Percentiles rank a stretch among this genome's conserved stretches.
These are phyloP conservation scores for Jackrogersella minutella DNA, from an alignment of 495 filamentous ascomycete species.

Conservation along the genomic window DNA sequence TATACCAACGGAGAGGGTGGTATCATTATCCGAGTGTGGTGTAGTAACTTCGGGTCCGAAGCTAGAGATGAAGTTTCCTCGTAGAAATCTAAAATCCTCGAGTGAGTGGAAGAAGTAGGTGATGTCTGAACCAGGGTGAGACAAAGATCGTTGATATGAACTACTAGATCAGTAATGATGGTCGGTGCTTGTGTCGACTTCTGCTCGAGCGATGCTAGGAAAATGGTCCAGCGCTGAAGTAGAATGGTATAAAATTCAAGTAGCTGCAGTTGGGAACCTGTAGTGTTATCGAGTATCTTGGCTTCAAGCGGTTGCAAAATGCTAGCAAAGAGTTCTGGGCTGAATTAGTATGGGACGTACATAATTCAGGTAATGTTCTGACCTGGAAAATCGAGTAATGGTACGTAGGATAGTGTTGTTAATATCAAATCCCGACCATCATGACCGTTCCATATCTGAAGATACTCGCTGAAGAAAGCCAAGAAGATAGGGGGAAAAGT, in stretches of 20 bases:
- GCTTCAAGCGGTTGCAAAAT: constrained; percentile 67
- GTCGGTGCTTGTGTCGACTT: constrained; percentile 35
- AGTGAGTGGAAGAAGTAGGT: constrained; percentile 48
- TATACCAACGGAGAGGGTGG: constrained; percentile 76
- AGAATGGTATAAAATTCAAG: constrained; percentile 76
- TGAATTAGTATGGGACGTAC: constrained; percentile 19
- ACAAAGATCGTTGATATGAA: constrained; percentile 68
- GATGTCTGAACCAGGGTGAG: constrained; percentile 66
- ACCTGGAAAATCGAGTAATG: constrained; percentile 67
- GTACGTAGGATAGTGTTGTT: constrained; percentile 69
- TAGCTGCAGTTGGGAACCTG: constrained; percentile 61
- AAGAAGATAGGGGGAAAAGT: constrained; percentile 65
- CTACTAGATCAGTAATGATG: constrained; percentile 57
- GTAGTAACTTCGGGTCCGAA: constrained; percentile 59
- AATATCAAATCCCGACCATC: constrained; percentile 67
- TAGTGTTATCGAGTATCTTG: constrained; percentile 60
- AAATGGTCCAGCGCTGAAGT: constrained; percentile 71
- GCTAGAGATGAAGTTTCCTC: constrained; percentile 64
- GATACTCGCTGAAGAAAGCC: constrained; percentile 68
- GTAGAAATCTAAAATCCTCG: constrained; percentile 75
- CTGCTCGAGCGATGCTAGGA: constrained; percentile 44
- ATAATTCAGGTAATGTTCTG: constrained; percentile 11
- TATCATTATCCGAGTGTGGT: constrained; percentile 66
- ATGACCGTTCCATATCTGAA: constrained; percentile 73
- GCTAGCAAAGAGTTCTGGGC: constrained; percentile 58